Conservation (phyloP, 2,329 filamentous ascomycete genomes). For the Epichloe coenophiala region DNA sequence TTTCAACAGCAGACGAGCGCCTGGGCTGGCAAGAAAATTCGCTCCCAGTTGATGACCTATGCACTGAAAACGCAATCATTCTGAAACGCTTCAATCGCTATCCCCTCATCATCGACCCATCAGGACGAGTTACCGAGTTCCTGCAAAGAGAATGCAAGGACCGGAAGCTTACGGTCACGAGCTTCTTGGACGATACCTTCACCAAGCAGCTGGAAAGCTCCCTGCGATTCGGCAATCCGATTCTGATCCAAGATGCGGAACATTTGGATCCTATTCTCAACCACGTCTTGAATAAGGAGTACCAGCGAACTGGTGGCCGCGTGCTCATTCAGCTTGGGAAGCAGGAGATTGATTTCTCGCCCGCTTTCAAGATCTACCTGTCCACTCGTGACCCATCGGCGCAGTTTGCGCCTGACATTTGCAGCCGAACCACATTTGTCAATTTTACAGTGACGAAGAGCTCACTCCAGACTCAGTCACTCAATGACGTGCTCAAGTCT, state of each 20-base stretch:
- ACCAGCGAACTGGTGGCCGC: constrained; percentile 95
- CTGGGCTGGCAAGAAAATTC: constrained; percentile 90
- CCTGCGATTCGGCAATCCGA: constrained; percentile 92
- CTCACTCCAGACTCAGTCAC: constrained; percentile 92
- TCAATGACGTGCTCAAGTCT: constrained; percentile 94
- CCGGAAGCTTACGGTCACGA: constrained; percentile 85
- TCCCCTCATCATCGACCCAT: constrained; percentile 95
- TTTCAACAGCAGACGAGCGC: constrained; percentile 91
- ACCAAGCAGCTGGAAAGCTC: constrained; percentile 97
- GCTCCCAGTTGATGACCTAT: constrained; percentile 89
- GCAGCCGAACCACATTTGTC: constrained; percentile 96
- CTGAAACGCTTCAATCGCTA: constrained; percentile 97
- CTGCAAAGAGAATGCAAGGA: constrained; percentile 90
- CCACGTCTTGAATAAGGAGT: constrained; percentile 98
- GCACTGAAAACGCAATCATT: constrained; percentile 96
- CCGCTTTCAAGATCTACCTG: constrained; percentile 86
- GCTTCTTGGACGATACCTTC: constrained; percentile 95
- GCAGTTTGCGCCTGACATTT: constrained; percentile 89
- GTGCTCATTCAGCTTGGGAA: constrained; percentile 96
- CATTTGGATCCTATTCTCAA: constrained; percentile 95
- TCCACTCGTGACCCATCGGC: constrained; percentile 94
- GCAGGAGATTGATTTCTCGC: constrained; percentile 98
- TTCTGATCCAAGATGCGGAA: constrained; percentile 96
- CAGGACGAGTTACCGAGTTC: constrained; percentile 88
- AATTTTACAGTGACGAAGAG: constrained; percentile 99